phyloP scores from a whole-genome alignment of 371 early-diverging fungal genomes.

The Funneliformis caledonium region DNA sequence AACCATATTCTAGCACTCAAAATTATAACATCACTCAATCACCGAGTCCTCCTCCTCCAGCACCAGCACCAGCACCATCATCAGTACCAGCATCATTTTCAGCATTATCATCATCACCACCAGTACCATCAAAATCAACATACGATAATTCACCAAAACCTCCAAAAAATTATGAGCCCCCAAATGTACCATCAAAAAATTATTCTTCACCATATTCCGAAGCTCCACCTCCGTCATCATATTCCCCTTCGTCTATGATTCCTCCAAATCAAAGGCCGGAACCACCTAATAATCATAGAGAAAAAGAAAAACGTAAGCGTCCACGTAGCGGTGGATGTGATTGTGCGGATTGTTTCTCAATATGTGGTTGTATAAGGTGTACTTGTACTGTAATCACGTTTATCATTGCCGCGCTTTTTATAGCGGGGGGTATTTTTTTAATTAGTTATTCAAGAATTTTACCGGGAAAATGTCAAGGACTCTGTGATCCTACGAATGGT shows the following conservation, averaged over 20 bases:
- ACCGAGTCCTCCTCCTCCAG: neutral
- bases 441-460: constrained; percentile 1
- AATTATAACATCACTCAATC: neutral
- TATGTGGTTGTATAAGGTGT: constrained; percentile 35
- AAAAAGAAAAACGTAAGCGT: neutral
- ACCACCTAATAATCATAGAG: neutral
- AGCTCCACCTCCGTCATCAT: neutral
- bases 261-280: neutral
- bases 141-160: neutral
- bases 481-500: constrained; percentile 14
- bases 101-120: neutral
- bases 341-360: constrained; percentile 20
- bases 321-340: neutral
- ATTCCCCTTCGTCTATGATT: neutral
- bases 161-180: neutral
- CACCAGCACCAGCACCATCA: neutral
- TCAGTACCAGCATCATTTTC: neutral
- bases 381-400: constrained; percentile 7
- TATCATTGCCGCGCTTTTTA: constrained; percentile 21
- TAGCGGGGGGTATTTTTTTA: neutral
- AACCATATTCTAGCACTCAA: neutral
- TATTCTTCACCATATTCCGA: neutral
- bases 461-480: constrained; percentile 14
- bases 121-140: neutral
- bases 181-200: constrained; percentile 5